phyloP scores from a whole-genome alignment of 768 basidiomycete species.

The Lentinula detonsa region DNA sequence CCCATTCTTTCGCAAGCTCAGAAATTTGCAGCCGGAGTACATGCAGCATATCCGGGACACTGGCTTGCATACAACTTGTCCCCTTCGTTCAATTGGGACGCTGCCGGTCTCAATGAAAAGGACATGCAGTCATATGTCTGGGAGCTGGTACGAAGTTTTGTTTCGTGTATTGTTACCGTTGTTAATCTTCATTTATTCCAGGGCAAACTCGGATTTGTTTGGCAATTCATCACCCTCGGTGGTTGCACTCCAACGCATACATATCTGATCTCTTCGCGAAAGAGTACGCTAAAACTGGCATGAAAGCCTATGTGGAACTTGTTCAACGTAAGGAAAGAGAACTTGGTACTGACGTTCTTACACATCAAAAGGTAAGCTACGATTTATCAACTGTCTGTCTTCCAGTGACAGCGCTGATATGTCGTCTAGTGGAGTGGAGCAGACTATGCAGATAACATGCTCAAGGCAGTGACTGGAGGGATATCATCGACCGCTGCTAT shows the following conservation, averaged over 20 bases:
- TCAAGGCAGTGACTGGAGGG: constrained; percentile 97
- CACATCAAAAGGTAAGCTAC: constrained; percentile 81
- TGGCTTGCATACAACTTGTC: constrained; percentile 97
- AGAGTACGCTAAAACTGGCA: constrained; percentile 87
- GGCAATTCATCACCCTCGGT: constrained; percentile 98
- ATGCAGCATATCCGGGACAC: constrained; percentile 74
- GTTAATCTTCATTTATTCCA: neutral
- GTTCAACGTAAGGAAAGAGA: constrained; percentile 91
- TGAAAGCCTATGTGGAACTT: constrained; percentile 98
- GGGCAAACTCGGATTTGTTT: constrained; percentile 93
- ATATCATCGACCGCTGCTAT: constrained; percentile 98
- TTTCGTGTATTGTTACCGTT: neutral
- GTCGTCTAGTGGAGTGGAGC: constrained; percentile 82
- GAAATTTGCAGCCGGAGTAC: constrained; percentile 90
- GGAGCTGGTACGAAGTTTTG: constrained; percentile 43
- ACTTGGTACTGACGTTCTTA: constrained; percentile 91
- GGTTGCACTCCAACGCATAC: constrained; percentile 98
- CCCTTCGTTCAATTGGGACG: constrained; percentile 93
- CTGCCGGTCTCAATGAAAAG: constrained; percentile 77
- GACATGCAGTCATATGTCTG: constrained; percentile 90
- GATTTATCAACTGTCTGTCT: neutral
- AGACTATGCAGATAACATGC: constrained; percentile 84
- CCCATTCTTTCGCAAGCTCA: constrained; percentile 89
- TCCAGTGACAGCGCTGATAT: constrained; percentile 11
- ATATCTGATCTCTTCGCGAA: constrained; percentile 91